phyloP scores from a whole-genome alignment of 768 basidiomycete species.

The Amanita rubescens region DNA sequence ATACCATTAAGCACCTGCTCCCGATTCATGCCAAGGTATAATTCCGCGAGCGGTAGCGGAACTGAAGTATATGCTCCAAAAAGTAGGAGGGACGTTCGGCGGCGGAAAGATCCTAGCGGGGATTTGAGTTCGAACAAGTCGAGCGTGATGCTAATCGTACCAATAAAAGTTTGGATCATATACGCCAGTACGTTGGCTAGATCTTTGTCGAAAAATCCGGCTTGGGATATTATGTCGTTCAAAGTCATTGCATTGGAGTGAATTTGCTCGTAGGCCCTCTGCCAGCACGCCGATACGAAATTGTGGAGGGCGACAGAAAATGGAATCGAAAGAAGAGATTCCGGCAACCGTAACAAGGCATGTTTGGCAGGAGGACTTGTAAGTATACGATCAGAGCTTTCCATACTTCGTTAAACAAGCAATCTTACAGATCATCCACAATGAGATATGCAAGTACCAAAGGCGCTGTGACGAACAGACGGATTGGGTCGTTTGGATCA shows the following conservation, averaged over 20 bases:
- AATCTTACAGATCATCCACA: constrained; percentile 51
- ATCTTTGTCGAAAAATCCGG: constrained; percentile 38
- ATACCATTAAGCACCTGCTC: constrained; percentile 33
- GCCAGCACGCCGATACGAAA: constrained; percentile 43
- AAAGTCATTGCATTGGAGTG: constrained; percentile 42
- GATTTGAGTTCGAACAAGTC: not conserved
- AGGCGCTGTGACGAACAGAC: constrained; percentile 49
- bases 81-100: constrained; percentile 46
- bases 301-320: constrained; percentile 38
- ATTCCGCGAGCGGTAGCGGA: constrained; percentile 43
- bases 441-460: constrained; percentile 62
- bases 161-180: constrained; percentile 43
- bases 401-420: constrained; percentile 2
- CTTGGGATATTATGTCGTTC: constrained; percentile 30
- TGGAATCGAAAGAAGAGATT: constrained; percentile 33
- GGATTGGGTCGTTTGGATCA: constrained; percentile 30
- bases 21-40: constrained; percentile 45
- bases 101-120: constrained; percentile 48
- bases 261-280: constrained; percentile 49
- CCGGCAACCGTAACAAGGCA: constrained; percentile 50
- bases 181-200: constrained; percentile 36
- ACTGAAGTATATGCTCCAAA: constrained; percentile 62
- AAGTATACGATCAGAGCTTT: not conserved
- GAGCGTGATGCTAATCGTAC: constrained; percentile 23
- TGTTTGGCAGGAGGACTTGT: constrained; percentile 52